Evolutionary conservation across 768 basidiomycete genomes (phyloP).

Genomic region (Clathrus columnatus): DNA sequence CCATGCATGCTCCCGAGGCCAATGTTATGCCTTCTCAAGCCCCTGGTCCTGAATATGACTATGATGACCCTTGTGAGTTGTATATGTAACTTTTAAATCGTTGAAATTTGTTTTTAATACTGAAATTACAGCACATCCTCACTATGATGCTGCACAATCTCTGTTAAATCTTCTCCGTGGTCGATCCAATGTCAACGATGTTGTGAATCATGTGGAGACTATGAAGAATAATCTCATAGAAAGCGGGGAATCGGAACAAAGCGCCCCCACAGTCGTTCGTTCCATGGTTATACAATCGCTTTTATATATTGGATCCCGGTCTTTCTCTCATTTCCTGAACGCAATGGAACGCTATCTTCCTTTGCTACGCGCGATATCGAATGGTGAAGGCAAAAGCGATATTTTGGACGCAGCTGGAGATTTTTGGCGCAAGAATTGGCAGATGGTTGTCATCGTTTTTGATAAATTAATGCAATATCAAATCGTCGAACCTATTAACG

Average conservation of each 20-base stretch:
- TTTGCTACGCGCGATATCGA: constrained; percentile 56
- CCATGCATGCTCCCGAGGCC: constrained; percentile 61
- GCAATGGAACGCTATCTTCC: constrained; percentile 91
- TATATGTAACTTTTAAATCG: not conserved
- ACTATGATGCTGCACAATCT: constrained; percentile 72
- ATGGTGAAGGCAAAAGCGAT: constrained; percentile 54
- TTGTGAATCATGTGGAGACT: constrained; percentile 62
- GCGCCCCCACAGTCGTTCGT: constrained; percentile 59
- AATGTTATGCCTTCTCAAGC: constrained; percentile 58
- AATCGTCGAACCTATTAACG: constrained; percentile 88
- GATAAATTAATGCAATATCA: constrained; percentile 99
- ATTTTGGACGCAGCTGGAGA: constrained; percentile 60
- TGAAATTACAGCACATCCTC: constrained; percentile 50
- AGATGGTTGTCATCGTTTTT: constrained; percentile 87
- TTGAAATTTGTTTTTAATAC: constrained; percentile 2
- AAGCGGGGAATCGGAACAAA: constrained; percentile 47
- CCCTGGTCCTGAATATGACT: constrained; percentile 74
- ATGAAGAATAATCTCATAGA: constrained; percentile 59
- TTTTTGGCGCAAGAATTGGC: constrained; percentile 81
- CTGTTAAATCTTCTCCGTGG: constrained; percentile 77
- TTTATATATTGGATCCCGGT: constrained; percentile 85
- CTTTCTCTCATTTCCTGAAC: constrained; percentile 96
- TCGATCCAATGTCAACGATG: constrained; percentile 71
- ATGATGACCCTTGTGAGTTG: constrained; percentile 65
- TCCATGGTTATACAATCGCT: constrained; percentile 83